phyloP scores from a whole-genome alignment of 2,329 filamentous ascomycete species.

The Neobulgaria alba region DNA sequence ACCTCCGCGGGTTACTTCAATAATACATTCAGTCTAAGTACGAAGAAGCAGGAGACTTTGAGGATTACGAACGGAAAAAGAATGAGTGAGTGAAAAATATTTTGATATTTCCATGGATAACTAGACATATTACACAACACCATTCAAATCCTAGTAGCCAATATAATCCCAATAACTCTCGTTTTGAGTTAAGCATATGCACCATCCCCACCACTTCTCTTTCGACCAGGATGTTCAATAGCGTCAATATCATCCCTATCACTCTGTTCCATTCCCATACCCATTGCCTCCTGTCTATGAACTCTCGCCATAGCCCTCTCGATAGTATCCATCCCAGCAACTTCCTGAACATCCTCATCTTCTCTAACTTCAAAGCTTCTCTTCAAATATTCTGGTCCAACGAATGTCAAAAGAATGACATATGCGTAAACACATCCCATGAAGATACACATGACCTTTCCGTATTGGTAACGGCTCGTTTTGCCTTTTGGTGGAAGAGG shows the following conservation, averaged over 20 bases:
- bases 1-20: too few species aligned
- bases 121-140: too few species aligned
- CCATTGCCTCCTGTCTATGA: conserved; percentile 9
- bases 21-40: too few species aligned
- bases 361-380: conserved; percentile 38
- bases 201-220: neutral
- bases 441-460: conserved; percentile 81
- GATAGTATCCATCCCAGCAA: conserved; percentile 29
- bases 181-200: neutral
- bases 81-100: too few species aligned
- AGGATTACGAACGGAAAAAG: too few species aligned
- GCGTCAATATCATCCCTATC: conserved; percentile 13
- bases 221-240: neutral
- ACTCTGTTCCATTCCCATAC: conserved; percentile 9
- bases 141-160: too few species aligned
- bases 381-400: conserved; percentile 40
- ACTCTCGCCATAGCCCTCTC: conserved; percentile 22
- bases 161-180: too few species aligned
- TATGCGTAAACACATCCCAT: conserved; percentile 48
- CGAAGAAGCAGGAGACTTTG: too few species aligned
- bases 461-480: conserved; percentile 59
- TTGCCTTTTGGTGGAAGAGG: conserved; percentile 51
- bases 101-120: too few species aligned
- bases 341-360: conserved; percentile 37
- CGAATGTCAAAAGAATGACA: conserved; percentile 14